Conservation (phyloP, 2,329 filamentous ascomycete species). For the Colletotrichum neosansevieriae region DNA sequence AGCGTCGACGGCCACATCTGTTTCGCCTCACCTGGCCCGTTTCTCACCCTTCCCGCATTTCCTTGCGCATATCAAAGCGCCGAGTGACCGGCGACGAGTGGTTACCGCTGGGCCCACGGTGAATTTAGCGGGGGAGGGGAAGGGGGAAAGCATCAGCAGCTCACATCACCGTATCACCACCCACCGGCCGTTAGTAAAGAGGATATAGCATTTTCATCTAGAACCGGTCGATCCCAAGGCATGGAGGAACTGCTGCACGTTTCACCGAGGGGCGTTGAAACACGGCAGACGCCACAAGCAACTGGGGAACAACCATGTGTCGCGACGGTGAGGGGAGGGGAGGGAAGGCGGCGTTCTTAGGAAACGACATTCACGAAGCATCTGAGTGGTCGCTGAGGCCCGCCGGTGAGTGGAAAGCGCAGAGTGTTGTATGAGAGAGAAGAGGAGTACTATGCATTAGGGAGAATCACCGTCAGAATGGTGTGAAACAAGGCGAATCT, state of each 20-base stretch:
- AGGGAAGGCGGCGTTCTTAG: not conserved
- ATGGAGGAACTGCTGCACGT: slow-evolving; percentile 2
- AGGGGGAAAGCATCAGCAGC: slow-evolving; percentile 9
- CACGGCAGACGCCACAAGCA: slow-evolving; percentile 30
- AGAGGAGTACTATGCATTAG: too few relatives aligned
- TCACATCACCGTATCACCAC: slow-evolving; percentile 9
- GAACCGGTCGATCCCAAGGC: slow-evolving; percentile 18
- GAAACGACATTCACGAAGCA: not conserved
- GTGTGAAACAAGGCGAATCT: slow-evolving; percentile 30
- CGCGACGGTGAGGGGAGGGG: slow-evolving; percentile 8
- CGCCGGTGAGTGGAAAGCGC: not conserved
- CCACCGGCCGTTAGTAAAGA: not conserved
- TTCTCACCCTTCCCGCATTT: not conserved
- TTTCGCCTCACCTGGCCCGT: slow-evolving; percentile 25
- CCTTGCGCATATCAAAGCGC: slow-evolving; percentile 14
- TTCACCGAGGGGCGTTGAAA: slow-evolving; percentile 3
- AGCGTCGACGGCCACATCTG: slow-evolving; percentile 4
- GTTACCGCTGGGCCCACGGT: slow-evolving; percentile 6
- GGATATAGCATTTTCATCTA: slow-evolving; percentile 10
- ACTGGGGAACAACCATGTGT: not conserved
- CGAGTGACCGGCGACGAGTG: slow-evolving; percentile 27
- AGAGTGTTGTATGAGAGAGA: too few relatives aligned
- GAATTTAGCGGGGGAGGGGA: not conserved
- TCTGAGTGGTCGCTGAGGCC: slow-evolving; percentile 1
- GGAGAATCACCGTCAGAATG: not conserved